Percentiles rank a stretch among this genome's conserved stretches.
Conservation (phyloP, 371 early-diverging fungal species). For the Globomyces sp. region DNA sequence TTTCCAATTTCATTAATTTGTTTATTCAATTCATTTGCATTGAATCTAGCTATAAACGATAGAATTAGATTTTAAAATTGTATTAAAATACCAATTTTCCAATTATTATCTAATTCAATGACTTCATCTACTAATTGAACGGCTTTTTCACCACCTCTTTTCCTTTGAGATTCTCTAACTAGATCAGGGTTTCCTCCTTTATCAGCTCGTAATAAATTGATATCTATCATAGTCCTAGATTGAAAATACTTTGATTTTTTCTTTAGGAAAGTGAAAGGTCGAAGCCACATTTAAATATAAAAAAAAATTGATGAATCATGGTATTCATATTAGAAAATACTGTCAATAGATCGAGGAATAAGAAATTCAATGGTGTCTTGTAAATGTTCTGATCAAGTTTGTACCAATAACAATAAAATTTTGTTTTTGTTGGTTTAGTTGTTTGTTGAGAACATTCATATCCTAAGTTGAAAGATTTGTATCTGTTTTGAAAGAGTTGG, state of each 20-base stretch:
- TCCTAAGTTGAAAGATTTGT: no score
- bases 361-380: no score
- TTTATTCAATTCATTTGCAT: constrained; percentile 87
- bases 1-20: constrained; percentile 89
- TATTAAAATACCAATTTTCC: constrained; percentile 71
- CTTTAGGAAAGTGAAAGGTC: neutral
- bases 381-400: no score
- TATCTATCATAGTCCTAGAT: constrained; percentile 56
- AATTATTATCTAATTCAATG: constrained; percentile 86
- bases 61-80: neutral
- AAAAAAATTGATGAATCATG: neutral
- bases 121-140: constrained; percentile 91
- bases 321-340: no score
- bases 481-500: no score
- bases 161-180: constrained; percentile 89
- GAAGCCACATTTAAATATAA: constrained; percentile 3
- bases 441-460: no score
- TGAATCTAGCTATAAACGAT: constrained; percentile 65
- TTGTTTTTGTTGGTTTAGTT: no score
- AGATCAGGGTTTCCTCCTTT: constrained; percentile 96
- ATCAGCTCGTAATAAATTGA: constrained; percentile 85
- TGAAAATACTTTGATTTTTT: neutral
- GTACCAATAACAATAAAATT: no score
- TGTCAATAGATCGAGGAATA: no score
- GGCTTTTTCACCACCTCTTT: constrained; percentile 69